Conservation (phyloP, 1,284 basidiomycete species). For the Waitea zeae region DNA sequence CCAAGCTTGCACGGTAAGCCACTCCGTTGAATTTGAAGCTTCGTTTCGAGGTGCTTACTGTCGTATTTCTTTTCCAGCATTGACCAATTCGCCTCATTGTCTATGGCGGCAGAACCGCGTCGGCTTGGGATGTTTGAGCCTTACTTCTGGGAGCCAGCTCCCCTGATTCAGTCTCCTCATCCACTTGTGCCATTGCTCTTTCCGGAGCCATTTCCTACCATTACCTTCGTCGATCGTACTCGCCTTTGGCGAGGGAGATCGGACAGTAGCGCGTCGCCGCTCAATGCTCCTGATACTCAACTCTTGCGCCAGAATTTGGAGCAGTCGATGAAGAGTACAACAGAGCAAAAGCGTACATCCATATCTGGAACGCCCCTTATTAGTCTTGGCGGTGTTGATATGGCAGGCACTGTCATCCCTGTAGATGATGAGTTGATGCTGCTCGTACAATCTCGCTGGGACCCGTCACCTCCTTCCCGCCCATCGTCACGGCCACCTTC, state of each 20-base stretch:
- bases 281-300: constrained; percentile 36
- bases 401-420: constrained; percentile 51
- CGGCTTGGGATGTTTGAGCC: constrained; percentile 57
- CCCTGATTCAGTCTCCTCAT: constrained; percentile 22
- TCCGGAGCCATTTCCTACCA: constrained; percentile 48
- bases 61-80: constrained; percentile 28
- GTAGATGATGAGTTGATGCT: constrained; percentile 58
- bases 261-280: constrained; percentile 30
- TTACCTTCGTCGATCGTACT: constrained; percentile 48
- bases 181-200: constrained; percentile 55
- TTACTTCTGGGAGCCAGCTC: constrained; percentile 44
- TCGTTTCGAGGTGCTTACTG: too few species aligned
- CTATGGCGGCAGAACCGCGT: constrained; percentile 54
- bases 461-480: constrained; percentile 11
- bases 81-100: constrained; percentile 63
- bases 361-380: constrained; percentile 10
- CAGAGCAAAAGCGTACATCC: too few species aligned
- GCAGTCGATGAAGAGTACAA: too few species aligned
- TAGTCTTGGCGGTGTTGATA: constrained; percentile 18
- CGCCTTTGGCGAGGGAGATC: constrained; percentile 44
- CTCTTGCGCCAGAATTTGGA: too few species aligned
- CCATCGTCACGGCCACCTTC: constrained; percentile 38
- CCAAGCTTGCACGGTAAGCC: too few species aligned
- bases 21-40: too few species aligned
- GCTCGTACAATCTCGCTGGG: constrained; percentile 31